Evolutionary conservation across 257 asterid genomes (phyloP).

Genomic region (Solanum neorickii): DNA sequence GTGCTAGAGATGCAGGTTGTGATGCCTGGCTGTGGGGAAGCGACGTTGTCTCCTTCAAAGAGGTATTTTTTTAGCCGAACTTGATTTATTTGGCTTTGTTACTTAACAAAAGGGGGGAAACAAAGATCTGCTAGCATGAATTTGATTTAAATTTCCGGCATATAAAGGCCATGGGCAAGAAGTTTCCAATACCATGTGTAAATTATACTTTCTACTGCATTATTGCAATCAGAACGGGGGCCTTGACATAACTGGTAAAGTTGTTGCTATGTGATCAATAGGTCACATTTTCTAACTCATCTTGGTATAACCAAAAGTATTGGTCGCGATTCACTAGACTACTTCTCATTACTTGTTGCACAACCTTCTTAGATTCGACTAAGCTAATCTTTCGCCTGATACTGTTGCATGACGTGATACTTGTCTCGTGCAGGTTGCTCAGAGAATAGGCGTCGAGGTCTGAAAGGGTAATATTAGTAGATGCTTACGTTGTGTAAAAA

Average conservation of each 20-base stretch:
- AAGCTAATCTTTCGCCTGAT: background rate
- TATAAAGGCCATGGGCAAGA: background rate
- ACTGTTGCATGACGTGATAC: background rate
- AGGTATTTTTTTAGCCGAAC: constrained; percentile 29
- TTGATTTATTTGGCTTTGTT: background rate
- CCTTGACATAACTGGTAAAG: background rate
- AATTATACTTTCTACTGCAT: background rate
- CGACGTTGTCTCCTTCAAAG: constrained; percentile 83
- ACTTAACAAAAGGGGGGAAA: background rate
- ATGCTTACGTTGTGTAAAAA: background rate
- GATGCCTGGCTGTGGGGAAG: constrained; percentile 99
- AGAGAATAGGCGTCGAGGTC: constrained; percentile 74
- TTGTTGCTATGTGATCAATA: background rate
- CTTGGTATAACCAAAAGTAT: background rate
- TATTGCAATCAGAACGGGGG: background rate
- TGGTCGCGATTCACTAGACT: background rate
- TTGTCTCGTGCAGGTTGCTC: constrained; percentile 58
- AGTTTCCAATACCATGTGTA: background rate
- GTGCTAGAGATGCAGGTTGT: constrained; percentile 96
- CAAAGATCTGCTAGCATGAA: background rate
- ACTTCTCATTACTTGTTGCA: background rate
- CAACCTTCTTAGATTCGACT: background rate
- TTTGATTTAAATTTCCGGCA: background rate
- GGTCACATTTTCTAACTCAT: background rate
- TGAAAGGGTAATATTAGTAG: constrained; percentile 12